Evolutionary conservation across 768 basidiomycete species (phyloP).

Genomic region (Suillus luteus): DNA sequence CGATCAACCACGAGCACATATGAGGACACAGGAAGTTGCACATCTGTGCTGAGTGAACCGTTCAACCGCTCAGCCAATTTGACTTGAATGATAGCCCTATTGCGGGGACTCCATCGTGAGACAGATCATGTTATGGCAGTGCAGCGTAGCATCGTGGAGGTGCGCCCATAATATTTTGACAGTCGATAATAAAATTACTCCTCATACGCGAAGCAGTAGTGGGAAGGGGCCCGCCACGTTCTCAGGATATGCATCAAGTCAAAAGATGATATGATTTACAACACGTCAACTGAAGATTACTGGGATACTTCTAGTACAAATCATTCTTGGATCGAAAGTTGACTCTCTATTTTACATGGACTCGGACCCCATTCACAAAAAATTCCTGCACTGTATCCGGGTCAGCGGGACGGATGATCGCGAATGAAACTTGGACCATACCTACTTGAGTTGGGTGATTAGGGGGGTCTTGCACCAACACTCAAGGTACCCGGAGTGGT

Average conservation of each 20-base stretch:
- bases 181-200: neutral
- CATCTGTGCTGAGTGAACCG: neutral
- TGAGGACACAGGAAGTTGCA: neutral
- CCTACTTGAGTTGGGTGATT: constrained; percentile 2
- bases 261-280: neutral
- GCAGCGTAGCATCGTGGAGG: neutral
- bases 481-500: constrained; percentile 30
- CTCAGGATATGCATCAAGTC: neutral
- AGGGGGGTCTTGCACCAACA: constrained; percentile 29
- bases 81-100: neutral
- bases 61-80: neutral
- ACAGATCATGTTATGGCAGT: neutral
- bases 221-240: neutral
- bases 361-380: neutral
- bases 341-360: neutral
- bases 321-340: neutral
- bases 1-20: neutral
- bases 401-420: neutral
- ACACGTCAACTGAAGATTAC: neutral
- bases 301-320: neutral
- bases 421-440: neutral
- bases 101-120: too few relatives aligned
- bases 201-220: neutral
- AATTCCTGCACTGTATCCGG: neutral
- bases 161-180: neutral